These are phyloP conservation scores for Gracilariopsis chorda DNA, from an alignment of 23 red algal species.

Conservation along the genomic window DNA sequence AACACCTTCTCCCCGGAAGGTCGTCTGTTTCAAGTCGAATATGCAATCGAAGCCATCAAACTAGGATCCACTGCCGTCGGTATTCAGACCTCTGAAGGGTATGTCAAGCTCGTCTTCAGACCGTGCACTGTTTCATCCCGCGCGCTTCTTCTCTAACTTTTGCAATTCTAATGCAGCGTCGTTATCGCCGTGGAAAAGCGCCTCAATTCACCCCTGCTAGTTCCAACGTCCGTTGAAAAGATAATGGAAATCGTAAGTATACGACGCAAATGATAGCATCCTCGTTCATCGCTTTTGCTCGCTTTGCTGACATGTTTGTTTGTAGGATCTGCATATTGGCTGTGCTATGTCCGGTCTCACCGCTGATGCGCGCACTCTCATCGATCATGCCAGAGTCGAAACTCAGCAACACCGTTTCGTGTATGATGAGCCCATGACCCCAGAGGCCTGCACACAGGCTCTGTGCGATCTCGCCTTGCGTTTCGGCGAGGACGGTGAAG, in stretches of 20 bases:
- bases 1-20: conserved; percentile 96
- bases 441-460: conserved; percentile 78
- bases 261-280: too few species aligned
- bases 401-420: conserved; percentile 86
- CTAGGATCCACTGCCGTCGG: conserved; percentile 92
- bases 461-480: conserved; percentile 90
- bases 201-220: conserved; percentile 78
- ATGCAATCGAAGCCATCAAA: conserved; percentile 98
- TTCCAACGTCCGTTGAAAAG: conserved; percentile 83
- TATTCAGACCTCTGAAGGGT: conserved; percentile 81
- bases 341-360: conserved; percentile 88
- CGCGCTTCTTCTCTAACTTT: background rate
- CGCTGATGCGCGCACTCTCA: conserved; percentile 88
- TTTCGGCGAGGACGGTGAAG: conserved; percentile 89
- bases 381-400: conserved; percentile 87
- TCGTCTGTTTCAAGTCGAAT: conserved; percentile 95
- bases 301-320: background rate
- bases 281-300: too few species aligned
- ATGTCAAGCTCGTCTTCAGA: conserved; percentile 3
- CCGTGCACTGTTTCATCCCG: background rate
- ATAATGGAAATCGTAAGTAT: conserved; percentile 70
- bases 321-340: conserved; percentile 76
- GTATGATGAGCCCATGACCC: conserved; percentile 85
- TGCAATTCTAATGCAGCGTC: conserved; percentile 31
- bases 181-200: conserved; percentile 96